Percentiles rank a stretch among this genome's conserved stretches.
Evolutionary conservation across 495 filamentous ascomycete genomes (phyloP).

Genomic region (Xylaria nigripes): DNA sequence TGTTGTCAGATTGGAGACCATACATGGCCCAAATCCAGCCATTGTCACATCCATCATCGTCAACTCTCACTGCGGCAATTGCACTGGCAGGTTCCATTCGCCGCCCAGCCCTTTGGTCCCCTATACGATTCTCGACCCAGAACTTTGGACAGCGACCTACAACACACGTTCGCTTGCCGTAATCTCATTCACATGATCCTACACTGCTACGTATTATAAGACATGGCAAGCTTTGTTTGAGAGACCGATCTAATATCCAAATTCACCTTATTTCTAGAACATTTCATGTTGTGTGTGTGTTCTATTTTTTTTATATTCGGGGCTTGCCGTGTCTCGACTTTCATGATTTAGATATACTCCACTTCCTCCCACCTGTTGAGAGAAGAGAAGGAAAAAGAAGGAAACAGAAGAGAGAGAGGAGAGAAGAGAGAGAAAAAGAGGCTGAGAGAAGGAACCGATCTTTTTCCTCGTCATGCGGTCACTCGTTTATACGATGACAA

Average conservation of each 20-base stretch:
- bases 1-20: conserved; percentile 18
- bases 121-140: conserved; percentile 25
- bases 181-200: conserved; percentile 9
- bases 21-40: conserved; percentile 28
- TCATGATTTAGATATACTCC: conserved; percentile 16
- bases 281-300: conserved; percentile 2
- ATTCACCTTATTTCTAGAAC: neutral
- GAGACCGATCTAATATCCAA: conserved; percentile 3
- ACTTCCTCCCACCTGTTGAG: conserved; percentile 8
- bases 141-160: conserved; percentile 12
- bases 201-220: conserved; percentile 13
- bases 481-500: conserved; percentile 40
- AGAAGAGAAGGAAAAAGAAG: conserved; percentile 1
- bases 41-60: conserved; percentile 15
- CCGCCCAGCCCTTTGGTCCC: conserved; percentile 26
- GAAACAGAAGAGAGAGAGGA: neutral
- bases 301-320: neutral
- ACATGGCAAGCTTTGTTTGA: conserved; percentile 23
- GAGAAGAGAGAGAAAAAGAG: neutral
- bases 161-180: conserved; percentile 20
- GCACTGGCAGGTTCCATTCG: conserved; percentile 29
- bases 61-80: conserved; percentile 10
- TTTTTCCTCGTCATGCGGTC: conserved; percentile 35
- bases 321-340: conserved; percentile 1
- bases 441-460: neutral